Evolutionary conservation across 1,139 yeast species (phyloP).

Genomic region (Nematodospora anomalae): DNA sequence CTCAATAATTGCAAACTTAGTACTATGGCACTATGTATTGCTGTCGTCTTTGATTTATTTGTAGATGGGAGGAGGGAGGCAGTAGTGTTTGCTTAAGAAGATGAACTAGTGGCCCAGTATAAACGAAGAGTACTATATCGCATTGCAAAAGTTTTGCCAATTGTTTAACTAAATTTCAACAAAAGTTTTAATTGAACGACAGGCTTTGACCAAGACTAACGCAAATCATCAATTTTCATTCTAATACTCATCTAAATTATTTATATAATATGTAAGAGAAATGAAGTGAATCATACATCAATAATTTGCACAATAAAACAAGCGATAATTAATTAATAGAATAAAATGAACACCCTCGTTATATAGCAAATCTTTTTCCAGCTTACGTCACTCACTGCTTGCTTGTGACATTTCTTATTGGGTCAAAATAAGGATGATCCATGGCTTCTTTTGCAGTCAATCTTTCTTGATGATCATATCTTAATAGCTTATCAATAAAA

Average conservation of each 20-base stretch:
- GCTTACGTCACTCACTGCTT: background rate
- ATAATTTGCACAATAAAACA: background rate
- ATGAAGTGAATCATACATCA: background rate
- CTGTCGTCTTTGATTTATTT: too few species aligned
- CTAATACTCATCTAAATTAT: background rate
- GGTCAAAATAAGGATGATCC: constrained; percentile 72
- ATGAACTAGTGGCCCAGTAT: too few species aligned
- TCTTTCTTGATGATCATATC: constrained; percentile 94
- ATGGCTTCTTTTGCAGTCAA: constrained; percentile 94
- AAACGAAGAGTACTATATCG: too few species aligned
- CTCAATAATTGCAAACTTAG: too few species aligned
- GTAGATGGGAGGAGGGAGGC: too few species aligned
- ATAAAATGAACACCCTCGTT: background rate
- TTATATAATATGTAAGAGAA: background rate
- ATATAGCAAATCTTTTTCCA: too few species aligned
- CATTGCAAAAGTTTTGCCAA: too few species aligned
- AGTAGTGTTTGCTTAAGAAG: too few species aligned
- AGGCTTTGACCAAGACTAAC: too few species aligned
- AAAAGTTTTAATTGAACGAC: too few species aligned
- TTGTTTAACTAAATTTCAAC: too few species aligned
- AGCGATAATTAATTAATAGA: background rate
- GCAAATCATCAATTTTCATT: background rate
- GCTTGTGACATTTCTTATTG: constrained; percentile 21
- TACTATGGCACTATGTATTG: too few species aligned
- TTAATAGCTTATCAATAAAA: constrained; percentile 75